Base-by-base conservation (phyloP, 176 grass and related monocot species). In the Puccinellia tenuiflora region DNA sequence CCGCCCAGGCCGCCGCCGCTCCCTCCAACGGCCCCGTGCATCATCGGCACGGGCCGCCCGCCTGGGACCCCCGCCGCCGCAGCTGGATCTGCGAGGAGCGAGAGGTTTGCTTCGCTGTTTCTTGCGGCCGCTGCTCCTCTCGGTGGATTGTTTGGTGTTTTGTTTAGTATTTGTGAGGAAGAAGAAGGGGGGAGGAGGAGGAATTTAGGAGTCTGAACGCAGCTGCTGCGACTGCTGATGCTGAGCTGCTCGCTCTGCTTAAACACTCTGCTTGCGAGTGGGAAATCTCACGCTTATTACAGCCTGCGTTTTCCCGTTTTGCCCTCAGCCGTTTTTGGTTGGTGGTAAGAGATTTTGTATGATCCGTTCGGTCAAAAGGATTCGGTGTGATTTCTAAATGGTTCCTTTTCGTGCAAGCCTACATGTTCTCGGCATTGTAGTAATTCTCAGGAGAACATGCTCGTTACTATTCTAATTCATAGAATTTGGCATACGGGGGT, bases 1-100 rank as follows among this genome's bases (percentile, higher is more conserved):
- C 97, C 93, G n/a, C 91, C 90, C 56, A 92, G 75, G 28, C 69
- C 77, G 7, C 16, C 26, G 81, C 60, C 76, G 42, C 75, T 61
- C 8, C 55, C 73, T 25, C 42, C 79, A 3, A 57, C 84, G 2
- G 68, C 73, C 43, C 79, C 84, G 81, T 37, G 81, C 81, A 70
- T 87, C 84, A 87, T 86, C 68, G 37, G 37, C 69, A 8, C 69
- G 35, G 16, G 5, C 34, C 80, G 62, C 9, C 34, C 80, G 62
- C 9, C 28, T 42, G 10, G 17, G 11, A 21, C 72, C 8, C 28
- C 12, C 47, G 3, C 24, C 14, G 64, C 62, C 51, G 56, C 77
- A 18, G 54, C 65, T 50, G 84, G 88, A 90, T 90, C 82, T 84
- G 42, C 79, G 45, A 48, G 40, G 45, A 48, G 40, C 35, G 42